Evolutionary conservation across 257 asterid genomes (phyloP).

Genomic region (Plantago major): DNA sequence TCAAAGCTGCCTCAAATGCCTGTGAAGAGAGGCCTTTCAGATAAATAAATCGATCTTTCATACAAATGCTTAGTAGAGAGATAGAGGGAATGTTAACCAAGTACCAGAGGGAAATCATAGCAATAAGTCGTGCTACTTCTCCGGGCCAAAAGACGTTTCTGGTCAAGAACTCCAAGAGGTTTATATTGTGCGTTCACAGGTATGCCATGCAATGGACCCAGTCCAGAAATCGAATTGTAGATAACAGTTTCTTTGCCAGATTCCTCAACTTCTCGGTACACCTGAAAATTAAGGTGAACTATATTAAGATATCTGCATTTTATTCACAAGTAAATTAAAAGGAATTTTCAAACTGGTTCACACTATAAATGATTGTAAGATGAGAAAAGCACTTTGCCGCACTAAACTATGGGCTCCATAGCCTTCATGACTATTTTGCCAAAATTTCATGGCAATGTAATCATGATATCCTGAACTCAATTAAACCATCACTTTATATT

Average conservation of each 20-base stretch:
- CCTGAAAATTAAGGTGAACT: conserved; percentile 40
- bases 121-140: conserved; percentile 91
- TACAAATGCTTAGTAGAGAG: no score
- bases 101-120: conserved; percentile 98
- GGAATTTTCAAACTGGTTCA: not conserved
- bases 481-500: not conserved
- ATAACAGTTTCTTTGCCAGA: conserved; percentile 41
- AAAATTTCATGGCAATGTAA: no score
- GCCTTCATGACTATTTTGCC: no score
- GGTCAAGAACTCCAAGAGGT: conserved; percentile 79
- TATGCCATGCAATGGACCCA: conserved; percentile 69
- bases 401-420: no score
- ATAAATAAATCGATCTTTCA: conserved; percentile 14
- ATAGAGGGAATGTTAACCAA: not conserved
- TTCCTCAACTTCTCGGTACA: conserved; percentile 85
- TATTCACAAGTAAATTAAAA: not conserved
- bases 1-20: conserved; percentile 90
- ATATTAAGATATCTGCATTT: conserved; percentile 14
- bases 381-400: no score
- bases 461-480: not conserved
- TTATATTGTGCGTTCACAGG: conserved; percentile 71
- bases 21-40: conserved; percentile 27
- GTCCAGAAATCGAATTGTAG: conserved; percentile 58
- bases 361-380: not conserved
- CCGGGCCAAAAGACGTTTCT: conserved; percentile 86